Conservation (phyloP, 305 asterid species). For the Fraxinus floribunda region DNA sequence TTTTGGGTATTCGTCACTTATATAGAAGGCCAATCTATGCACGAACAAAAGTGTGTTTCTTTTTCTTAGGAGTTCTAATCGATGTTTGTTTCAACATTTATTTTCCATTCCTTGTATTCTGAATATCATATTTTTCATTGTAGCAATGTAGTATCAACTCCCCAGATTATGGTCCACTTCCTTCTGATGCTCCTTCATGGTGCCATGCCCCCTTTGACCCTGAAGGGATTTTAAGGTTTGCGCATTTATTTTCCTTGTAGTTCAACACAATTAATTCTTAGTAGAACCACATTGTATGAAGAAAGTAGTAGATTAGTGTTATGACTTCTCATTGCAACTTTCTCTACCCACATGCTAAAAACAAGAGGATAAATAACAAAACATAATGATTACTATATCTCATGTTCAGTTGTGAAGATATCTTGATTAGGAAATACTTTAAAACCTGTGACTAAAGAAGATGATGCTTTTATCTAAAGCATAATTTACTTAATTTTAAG, state of each 20-base stretch:
- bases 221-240: conserved; percentile 71
- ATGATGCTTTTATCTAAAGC: background rate
- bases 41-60: conserved; percentile 45
- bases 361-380: background rate
- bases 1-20: conserved; percentile 62
- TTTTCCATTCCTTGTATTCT: conserved; percentile 9
- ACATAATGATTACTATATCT: background rate
- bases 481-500: background rate
- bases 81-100: background rate
- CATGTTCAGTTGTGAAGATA: background rate
- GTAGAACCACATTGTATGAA: background rate
- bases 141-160: conserved; percentile 75
- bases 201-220: conserved; percentile 77
- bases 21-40: conserved; percentile 63
- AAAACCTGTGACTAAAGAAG: background rate
- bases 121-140: conserved; percentile 17
- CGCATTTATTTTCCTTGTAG: conserved; percentile 18
- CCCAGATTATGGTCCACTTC: conserved; percentile 74
- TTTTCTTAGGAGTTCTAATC: background rate
- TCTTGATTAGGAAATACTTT: background rate
- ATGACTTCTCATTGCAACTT: background rate
- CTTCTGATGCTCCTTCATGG: conserved; percentile 70
- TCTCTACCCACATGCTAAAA: background rate
- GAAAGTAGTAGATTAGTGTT: background rate
- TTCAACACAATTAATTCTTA: background rate